A percentile compares a stretch with the other conserved stretches of the same genome.
These are phyloP conservation scores for Mycena vulgaris DNA, from an alignment of 768 basidiomycete species.

Conservation along the genomic window DNA sequence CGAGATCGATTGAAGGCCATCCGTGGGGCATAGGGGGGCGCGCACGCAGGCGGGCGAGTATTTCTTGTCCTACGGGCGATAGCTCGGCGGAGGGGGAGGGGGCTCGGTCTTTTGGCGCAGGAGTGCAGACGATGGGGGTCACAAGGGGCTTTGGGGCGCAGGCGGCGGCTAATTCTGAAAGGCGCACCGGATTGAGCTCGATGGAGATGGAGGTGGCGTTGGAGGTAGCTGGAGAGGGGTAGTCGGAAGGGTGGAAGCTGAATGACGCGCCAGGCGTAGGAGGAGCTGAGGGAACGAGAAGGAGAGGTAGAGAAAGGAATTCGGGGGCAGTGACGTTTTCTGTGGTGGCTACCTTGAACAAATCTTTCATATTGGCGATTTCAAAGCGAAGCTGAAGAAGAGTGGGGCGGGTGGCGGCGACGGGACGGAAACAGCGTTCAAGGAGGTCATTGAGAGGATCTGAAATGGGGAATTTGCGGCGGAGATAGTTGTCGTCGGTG, in stretches of 20 bases:
- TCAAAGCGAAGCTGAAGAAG: no score
- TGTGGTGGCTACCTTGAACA: no score
- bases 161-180: neutral
- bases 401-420: conserved; percentile 59
- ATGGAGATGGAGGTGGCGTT: neutral
- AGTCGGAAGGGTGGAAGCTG: neutral
- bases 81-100: no score
- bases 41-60: neutral
- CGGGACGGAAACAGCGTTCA: conserved; percentile 63
- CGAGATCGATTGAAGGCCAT: neutral
- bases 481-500: conserved; percentile 61
- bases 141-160: neutral
- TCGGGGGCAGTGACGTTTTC: no score
- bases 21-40: no score
- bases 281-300: conserved; percentile 59
- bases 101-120: no score
- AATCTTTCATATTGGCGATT: no score
- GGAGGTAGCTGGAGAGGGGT: neutral
- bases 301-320: no score
- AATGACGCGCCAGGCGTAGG: conserved; percentile 24
- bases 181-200: neutral
- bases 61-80: neutral
- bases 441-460: conserved; percentile 63
- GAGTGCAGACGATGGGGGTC: no score
- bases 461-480: conserved; percentile 70